These are phyloP conservation scores for Pisolithus microcarpus DNA, from an alignment of 768 basidiomycete species.

Conservation along the genomic window DNA sequence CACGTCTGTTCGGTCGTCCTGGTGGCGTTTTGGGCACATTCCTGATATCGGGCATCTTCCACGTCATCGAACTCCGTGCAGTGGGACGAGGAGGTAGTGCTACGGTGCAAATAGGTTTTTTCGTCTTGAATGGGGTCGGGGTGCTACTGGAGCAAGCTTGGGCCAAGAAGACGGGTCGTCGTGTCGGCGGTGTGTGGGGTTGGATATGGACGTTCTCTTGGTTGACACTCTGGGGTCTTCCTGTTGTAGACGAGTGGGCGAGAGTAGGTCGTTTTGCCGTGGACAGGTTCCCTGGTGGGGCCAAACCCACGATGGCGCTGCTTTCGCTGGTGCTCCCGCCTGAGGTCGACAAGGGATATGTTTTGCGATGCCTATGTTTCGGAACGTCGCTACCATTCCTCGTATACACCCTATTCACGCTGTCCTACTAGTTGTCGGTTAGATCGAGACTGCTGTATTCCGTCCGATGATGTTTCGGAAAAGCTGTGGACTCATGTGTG, in stretches of 20 bases:
- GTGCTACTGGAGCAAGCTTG: slow-evolving; percentile 43
- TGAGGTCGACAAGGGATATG: neutral
- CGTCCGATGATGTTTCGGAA: too few species aligned
- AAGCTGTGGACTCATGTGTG: neutral
- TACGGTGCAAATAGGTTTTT: slow-evolving; percentile 48
- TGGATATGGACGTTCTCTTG: slow-evolving; percentile 47
- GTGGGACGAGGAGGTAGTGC: slow-evolving; percentile 46
- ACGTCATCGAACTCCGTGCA: slow-evolving; percentile 49
- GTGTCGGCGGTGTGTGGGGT: slow-evolving; percentile 41
- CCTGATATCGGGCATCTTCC: slow-evolving; percentile 49
- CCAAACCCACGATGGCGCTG: slow-evolving; percentile 12
- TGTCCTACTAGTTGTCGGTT: neutral
- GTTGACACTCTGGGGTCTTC: slow-evolving; percentile 41
- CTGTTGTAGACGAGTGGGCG: slow-evolving; percentile 37
- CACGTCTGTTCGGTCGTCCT: slow-evolving; percentile 38
- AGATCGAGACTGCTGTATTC: too few species aligned
- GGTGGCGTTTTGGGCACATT: slow-evolving; percentile 54
- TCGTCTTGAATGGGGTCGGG: slow-evolving; percentile 48
- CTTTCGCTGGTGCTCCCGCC: slow-evolving; percentile 17
- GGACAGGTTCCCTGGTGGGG: slow-evolving; percentile 5
- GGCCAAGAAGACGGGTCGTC: slow-evolving; percentile 34
- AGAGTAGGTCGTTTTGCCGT: slow-evolving; percentile 10
- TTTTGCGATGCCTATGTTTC: neutral
- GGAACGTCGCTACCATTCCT: neutral
- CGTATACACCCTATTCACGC: neutral